These are phyloP conservation scores for Boletus reticuloceps DNA, from an alignment of 768 basidiomycete genomes.

Conservation along the genomic window DNA sequence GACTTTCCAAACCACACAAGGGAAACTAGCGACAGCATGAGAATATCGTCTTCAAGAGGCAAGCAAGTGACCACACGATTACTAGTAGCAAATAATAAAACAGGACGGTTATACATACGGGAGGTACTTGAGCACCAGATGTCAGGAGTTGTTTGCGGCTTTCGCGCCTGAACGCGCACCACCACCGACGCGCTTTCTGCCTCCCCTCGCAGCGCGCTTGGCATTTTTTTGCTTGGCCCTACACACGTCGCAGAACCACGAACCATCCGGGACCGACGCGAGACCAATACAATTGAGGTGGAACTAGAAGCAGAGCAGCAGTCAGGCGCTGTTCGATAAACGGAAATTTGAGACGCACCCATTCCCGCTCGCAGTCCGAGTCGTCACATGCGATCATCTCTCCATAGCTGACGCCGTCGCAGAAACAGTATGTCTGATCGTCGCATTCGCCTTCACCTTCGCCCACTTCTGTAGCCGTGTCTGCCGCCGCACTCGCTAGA, in stretches of 20 bases:
- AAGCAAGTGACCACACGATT: constrained; percentile 8
- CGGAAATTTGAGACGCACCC: constrained; percentile 54
- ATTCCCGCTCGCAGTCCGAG: constrained; percentile 75
- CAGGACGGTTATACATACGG: constrained; percentile 14
- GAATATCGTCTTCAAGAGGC: no score
- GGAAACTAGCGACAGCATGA: no score
- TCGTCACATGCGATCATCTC: constrained; percentile 97
- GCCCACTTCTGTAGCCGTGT: constrained; percentile 44
- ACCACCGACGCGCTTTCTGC: constrained; percentile 48
- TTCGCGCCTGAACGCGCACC: constrained; percentile 30
- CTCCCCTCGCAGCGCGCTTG: constrained; percentile 49
- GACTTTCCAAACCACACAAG: no score
- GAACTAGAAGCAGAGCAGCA: constrained; percentile 49
- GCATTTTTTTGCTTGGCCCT: constrained; percentile 49
- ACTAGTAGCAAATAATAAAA: constrained; percentile 23
- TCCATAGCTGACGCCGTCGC: constrained; percentile 80
- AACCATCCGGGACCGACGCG: constrained; percentile 60
- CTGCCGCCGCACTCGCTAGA: constrained; percentile 36
- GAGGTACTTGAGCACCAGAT: neutral
- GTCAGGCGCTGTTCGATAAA: constrained; percentile 6
- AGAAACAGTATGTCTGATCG: constrained; percentile 79
- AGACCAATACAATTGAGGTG: constrained; percentile 76
- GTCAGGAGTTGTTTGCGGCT: constrained; percentile 30
- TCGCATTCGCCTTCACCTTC: constrained; percentile 54
- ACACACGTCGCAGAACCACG: constrained; percentile 77